Evolutionary conservation across 2,329 filamentous ascomycete genomes (phyloP).

Genomic region (Orbilia blumenaviensis): DNA sequence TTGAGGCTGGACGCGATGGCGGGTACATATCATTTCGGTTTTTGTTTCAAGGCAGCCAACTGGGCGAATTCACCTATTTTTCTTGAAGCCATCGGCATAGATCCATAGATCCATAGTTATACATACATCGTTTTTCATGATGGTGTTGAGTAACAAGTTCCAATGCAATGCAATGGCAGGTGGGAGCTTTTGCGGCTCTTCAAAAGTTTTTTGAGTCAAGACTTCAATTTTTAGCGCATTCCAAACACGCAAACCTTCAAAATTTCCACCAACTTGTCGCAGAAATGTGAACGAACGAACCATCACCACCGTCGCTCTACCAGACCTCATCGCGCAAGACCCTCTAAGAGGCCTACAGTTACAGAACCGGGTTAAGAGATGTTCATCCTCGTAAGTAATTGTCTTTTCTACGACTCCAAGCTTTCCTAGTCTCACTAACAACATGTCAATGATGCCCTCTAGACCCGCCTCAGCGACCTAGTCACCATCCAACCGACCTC

Average conservation of each 20-base stretch:
- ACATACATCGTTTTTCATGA: too few relatives aligned
- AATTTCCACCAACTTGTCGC: constrained; percentile 9
- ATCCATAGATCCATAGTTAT: too few relatives aligned
- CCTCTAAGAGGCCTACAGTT: not conserved
- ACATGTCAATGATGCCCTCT: too few relatives aligned
- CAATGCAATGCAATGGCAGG: too few relatives aligned
- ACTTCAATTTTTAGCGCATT: too few relatives aligned
- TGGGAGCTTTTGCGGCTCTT: not conserved
- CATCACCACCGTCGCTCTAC: not conserved
- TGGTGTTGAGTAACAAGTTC: too few relatives aligned
- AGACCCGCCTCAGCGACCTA: constrained; percentile 94
- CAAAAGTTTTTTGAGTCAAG: not conserved
- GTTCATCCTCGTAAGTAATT: constrained; percentile 54
- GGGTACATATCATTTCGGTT: not conserved
- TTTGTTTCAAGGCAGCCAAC: not conserved
- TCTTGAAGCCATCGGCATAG: not conserved
- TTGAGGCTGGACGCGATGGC: not conserved
- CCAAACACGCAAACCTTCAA: not conserved
- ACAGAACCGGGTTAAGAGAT: constrained; percentile 16
- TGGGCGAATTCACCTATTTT: not conserved
- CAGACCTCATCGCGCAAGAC: not conserved
- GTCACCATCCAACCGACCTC: constrained; percentile 91
- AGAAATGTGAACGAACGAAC: constrained; percentile 33
- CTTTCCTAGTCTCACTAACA: not conserved
- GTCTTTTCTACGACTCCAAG: not conserved